Evolutionary conservation across 176 grass and related monocot genomes (phyloP).

Genomic region (Alopecurus myosuroides): DNA sequence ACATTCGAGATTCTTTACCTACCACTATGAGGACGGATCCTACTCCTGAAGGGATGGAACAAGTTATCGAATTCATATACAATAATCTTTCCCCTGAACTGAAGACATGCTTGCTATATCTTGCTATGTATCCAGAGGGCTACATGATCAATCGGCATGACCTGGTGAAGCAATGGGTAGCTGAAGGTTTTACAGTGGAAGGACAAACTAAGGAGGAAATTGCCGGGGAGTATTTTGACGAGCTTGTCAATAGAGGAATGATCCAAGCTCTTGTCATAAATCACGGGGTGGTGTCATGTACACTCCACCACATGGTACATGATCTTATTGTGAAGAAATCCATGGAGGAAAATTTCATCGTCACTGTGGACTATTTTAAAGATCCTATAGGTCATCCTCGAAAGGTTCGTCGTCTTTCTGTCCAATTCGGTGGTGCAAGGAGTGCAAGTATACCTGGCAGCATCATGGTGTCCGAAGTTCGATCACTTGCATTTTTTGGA

Average conservation of each 20-base stretch:
- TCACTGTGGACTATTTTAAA: neutral
- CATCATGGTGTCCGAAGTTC: neutral
- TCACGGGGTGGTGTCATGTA: neutral
- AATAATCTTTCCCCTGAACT: neutral
- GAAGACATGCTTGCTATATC: neutral
- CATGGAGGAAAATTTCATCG: slow-evolving; percentile 2
- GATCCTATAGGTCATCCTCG: neutral
- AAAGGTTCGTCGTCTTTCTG: neutral
- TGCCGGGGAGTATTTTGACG: neutral
- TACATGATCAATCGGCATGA: neutral
- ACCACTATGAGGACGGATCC: neutral
- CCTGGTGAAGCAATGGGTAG: slow-evolving; percentile 4
- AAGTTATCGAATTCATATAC: neutral
- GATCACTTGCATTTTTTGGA: neutral
- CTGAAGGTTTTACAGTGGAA: neutral
- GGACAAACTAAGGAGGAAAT: neutral
- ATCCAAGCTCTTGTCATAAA: neutral
- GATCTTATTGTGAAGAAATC: slow-evolving; percentile 9
- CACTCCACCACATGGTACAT: neutral
- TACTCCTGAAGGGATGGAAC: neutral
- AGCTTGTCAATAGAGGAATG: slow-evolving; percentile 13
- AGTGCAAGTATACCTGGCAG: neutral
- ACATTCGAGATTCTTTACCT: neutral
- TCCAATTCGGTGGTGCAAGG: neutral
- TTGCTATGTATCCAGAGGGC: neutral